Evolutionary conservation across 108 stramenopile species (phyloP).

Genomic region (Discostella pseudostelligera): DNA sequence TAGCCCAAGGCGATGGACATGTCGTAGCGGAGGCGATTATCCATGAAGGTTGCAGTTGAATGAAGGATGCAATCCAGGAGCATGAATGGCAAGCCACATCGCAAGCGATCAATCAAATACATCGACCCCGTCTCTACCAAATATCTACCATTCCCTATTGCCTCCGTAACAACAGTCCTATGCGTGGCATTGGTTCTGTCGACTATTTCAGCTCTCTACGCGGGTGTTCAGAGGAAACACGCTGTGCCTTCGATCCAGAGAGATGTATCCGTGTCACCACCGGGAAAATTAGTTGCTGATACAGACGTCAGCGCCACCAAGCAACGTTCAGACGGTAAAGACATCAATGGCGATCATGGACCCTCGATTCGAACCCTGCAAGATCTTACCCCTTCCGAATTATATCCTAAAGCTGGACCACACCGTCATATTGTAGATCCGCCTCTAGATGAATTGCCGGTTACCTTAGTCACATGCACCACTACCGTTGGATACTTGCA

Average conservation of each 20-base stretch:
- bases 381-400: slow-evolving; percentile 25
- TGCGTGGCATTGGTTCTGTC: not conserved
- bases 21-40: too few species aligned
- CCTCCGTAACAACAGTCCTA: slow-evolving; percentile 10
- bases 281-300: not conserved
- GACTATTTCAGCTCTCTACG: slow-evolving; percentile 8
- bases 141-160: slow-evolving; percentile 2
- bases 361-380: slow-evolving; percentile 29
- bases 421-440: slow-evolving; percentile 36
- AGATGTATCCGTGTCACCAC: not conserved
- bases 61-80: too few species aligned
- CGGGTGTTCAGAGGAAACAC: not conserved
- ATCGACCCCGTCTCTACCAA: not conserved
- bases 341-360: too few species aligned
- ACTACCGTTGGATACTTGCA: slow-evolving; percentile 44
- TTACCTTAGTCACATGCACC: slow-evolving; percentile 36
- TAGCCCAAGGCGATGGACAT: too few species aligned
- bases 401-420: slow-evolving; percentile 28
- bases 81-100: not conserved
- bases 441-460: slow-evolving; percentile 20
- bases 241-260: too few species aligned
- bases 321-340: not conserved
- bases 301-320: not conserved
- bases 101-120: not conserved
- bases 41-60: too few species aligned